Percentiles rank a stretch among this genome's conserved stretches.
Conservation (phyloP, 2,329 filamentous ascomycete genomes). For the Helicocarpus griseus region DNA sequence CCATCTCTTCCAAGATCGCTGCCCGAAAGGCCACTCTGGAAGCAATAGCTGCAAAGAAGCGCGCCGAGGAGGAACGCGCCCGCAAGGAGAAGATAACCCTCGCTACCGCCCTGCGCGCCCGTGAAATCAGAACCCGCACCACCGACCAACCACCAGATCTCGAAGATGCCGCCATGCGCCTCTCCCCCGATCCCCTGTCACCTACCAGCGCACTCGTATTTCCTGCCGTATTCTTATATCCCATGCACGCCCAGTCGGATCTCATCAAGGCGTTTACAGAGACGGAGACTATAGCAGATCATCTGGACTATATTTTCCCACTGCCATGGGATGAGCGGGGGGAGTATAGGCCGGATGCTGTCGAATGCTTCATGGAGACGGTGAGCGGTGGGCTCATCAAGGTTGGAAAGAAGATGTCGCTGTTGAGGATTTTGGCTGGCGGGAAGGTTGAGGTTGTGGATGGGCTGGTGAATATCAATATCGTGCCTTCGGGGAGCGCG, state of each 20-base stretch:
- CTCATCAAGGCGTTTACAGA: slow-evolving; percentile 85
- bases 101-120: slow-evolving; percentile 54
- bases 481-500: slow-evolving; percentile 64
- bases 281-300: slow-evolving; percentile 62
- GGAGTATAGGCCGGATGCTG: slow-evolving; percentile 55
- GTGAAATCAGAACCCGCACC: slow-evolving; percentile 58
- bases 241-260: slow-evolving; percentile 69
- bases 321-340: slow-evolving; percentile 69
- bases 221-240: slow-evolving; percentile 78
- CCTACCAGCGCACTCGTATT: slow-evolving; percentile 62
- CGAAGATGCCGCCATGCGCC: slow-evolving; percentile 66
- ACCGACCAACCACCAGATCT: slow-evolving; percentile 71
- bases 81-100: slow-evolving; percentile 53
- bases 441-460: slow-evolving; percentile 84
- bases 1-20: slow-evolving; percentile 54
- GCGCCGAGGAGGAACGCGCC: slow-evolving; percentile 35
- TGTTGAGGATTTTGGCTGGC: slow-evolving; percentile 63
- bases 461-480: slow-evolving; percentile 69
- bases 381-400: slow-evolving; percentile 70
- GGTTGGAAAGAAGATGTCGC: slow-evolving; percentile 71
- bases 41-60: slow-evolving; percentile 47
- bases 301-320: slow-evolving; percentile 78
- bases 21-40: slow-evolving; percentile 48
- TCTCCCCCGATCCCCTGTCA: slow-evolving; percentile 64
- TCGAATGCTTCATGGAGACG: slow-evolving; percentile 90